phyloP scores from a whole-genome alignment of 805 yeast genomes.

The Yamadazyma insecticola region DNA sequence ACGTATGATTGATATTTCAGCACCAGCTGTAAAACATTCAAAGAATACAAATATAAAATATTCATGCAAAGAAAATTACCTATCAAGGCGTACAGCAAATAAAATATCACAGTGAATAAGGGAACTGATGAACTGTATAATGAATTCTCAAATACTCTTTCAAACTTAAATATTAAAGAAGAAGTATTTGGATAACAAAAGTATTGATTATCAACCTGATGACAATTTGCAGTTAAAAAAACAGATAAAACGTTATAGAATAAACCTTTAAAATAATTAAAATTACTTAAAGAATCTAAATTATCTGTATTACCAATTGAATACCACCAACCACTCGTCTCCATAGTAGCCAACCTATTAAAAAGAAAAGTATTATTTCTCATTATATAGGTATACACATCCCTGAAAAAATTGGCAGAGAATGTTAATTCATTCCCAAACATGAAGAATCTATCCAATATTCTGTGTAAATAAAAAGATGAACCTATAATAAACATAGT shows the following conservation, averaged over 20 bases:
- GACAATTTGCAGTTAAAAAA: too few species aligned
- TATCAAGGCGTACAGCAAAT: constrained; percentile 16
- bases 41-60: constrained; percentile 9
- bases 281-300: too few species aligned
- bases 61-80: constrained; percentile 18
- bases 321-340: background rate
- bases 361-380: constrained; percentile 6
- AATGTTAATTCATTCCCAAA: constrained; percentile 26
- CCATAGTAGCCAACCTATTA: background rate
- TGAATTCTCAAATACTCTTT: constrained; percentile 9
- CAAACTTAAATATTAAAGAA: constrained; percentile 16
- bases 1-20: constrained; percentile 1
- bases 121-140: background rate
- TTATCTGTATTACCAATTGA: too few species aligned
- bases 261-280: too few species aligned
- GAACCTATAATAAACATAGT: constrained; percentile 13
- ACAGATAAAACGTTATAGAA: too few species aligned
- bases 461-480: constrained; percentile 14
- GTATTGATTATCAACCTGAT: too few species aligned
- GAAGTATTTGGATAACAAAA: constrained; percentile 6
- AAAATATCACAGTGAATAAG: constrained; percentile 8
- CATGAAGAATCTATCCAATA: constrained; percentile 15
- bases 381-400: constrained; percentile 23
- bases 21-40: constrained; percentile 1
- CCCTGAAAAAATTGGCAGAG: constrained; percentile 22